Evolutionary conservation across 164 flowering plant genomes (phyloP).

Genomic region (Vitis riparia): DNA sequence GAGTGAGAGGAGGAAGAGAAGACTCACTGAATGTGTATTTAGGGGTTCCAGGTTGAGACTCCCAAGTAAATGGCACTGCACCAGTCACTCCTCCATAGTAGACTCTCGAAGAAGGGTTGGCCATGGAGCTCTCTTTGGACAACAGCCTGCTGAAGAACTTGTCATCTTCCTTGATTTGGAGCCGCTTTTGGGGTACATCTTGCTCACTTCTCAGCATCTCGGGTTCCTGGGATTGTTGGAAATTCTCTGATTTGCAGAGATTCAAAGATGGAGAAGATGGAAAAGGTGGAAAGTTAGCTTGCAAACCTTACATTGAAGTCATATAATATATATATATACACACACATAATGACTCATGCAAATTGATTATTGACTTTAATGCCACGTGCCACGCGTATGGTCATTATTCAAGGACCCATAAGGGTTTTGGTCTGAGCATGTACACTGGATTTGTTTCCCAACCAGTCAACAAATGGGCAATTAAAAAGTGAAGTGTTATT

Average conservation of each 20-base stretch:
- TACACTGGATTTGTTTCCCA: too few species aligned
- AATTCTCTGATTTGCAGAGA: too few species aligned
- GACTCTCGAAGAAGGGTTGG: slow-evolving; percentile 49
- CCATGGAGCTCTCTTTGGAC: slow-evolving; percentile 46
- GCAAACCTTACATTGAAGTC: too few species aligned
- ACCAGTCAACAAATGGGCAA: too few species aligned
- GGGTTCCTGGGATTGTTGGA: not conserved
- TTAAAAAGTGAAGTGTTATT: too few species aligned
- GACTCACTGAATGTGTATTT: slow-evolving; percentile 26
- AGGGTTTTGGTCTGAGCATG: too few species aligned
- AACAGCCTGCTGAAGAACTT: slow-evolving; percentile 52
- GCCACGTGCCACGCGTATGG: not conserved
- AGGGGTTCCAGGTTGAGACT: slow-evolving; percentile 74
- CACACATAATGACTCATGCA: not conserved
- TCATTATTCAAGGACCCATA: too few species aligned
- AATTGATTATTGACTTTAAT: not conserved
- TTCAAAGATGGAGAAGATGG: too few species aligned
- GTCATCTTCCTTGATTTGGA: slow-evolving; percentile 52
- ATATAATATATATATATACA: not conserved
- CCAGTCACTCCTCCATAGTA: slow-evolving; percentile 50
- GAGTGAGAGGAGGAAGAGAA: slow-evolving; percentile 61
- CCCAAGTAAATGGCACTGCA: slow-evolving; percentile 69
- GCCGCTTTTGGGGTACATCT: slow-evolving; percentile 27
- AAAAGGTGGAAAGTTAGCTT: too few species aligned
- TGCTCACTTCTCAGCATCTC: slow-evolving; percentile 16